Base-by-base conservation (phyloP, 2,329 filamentous ascomycete genomes). In the Diaporthe eres region DNA sequence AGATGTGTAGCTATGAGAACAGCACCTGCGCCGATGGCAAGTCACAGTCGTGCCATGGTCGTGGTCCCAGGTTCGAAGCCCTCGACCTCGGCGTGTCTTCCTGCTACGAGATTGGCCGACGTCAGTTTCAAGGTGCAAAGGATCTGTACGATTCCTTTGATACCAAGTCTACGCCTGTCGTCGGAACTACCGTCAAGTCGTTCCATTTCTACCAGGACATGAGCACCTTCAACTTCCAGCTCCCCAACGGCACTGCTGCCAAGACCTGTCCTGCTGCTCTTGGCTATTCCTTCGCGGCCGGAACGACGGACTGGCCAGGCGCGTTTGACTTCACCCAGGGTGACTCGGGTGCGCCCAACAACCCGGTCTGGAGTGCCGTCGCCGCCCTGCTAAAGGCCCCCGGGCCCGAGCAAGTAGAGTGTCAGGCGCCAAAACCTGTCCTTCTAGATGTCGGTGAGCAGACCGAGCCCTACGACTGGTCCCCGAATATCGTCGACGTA, bases 271-370 rank as follows among this genome's bases (percentile, higher is more conserved):
- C 95, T 22, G 95, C 95, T 0, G 95, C 95, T 0, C 86, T 98
- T 73, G 96, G 96, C 4, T 96, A 96, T 82, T 95, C 94, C 0
- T 98, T 98, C 81, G 95, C 95, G 0, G 96, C 94, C 4, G 96
- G 96, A 28, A 98, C 96, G 0, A 94, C 94, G 0, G 96, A 98
- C 80, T 94, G 96, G 0, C 95, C 96, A 0, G 96, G 96, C 2
- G 91, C 91, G 0, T 97, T 97, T 80, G 96, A 98, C 85, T 98
- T 98, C 82, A 95, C 94, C 22, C 96, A 98, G 83, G 94, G 92
- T 78, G 91, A 94, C 80, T 92, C 93, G 0, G 92, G 93, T 37
- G 85, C 88, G 6, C 93, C 95, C 0, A 90, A 92, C 76, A 96
- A 94, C 78, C 94, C 94, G 0, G 83, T 98, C 22, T 98, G 96